Conservation (phyloP, 2,329 filamentous ascomycete species). For the Stagonosporopsis cucurbitacearum region DNA sequence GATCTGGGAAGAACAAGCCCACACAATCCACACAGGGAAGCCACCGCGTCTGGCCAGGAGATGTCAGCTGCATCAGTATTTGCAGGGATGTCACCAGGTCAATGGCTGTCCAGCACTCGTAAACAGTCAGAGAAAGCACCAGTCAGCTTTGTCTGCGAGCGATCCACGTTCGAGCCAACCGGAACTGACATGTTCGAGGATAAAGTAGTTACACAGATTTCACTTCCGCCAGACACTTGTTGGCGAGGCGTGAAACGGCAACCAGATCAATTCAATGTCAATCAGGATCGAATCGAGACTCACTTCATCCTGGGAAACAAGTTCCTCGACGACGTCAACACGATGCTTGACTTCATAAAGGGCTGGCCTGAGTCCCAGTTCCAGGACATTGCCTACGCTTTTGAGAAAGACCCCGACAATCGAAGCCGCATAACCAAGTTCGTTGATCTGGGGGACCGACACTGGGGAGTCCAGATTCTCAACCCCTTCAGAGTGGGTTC, state of each 20-base stretch:
- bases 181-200: neutral
- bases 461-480: conserved; percentile 7
- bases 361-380: conserved; percentile 3
- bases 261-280: neutral
- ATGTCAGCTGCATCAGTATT: neutral
- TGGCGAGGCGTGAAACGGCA: conserved; percentile 6
- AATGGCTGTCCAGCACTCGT: neutral
- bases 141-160: neutral
- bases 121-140: neutral
- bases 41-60: neutral
- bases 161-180: neutral
- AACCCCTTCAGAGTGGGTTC: neutral
- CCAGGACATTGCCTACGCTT: conserved; percentile 6
- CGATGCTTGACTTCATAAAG: conserved; percentile 16
- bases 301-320: conserved; percentile 10
- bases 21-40: neutral
- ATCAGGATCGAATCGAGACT: conserved; percentile 11
- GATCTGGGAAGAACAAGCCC: neutral
- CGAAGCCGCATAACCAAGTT: neutral
- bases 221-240: neutral
- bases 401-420: conserved; percentile 9
- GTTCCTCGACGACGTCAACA: conserved; percentile 20
- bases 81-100: neutral
- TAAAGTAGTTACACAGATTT: neutral
- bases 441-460: neutral